These are phyloP conservation scores for Kwoniella bestiolae DNA, from an alignment of 768 basidiomycete genomes.

Conservation along the genomic window DNA sequence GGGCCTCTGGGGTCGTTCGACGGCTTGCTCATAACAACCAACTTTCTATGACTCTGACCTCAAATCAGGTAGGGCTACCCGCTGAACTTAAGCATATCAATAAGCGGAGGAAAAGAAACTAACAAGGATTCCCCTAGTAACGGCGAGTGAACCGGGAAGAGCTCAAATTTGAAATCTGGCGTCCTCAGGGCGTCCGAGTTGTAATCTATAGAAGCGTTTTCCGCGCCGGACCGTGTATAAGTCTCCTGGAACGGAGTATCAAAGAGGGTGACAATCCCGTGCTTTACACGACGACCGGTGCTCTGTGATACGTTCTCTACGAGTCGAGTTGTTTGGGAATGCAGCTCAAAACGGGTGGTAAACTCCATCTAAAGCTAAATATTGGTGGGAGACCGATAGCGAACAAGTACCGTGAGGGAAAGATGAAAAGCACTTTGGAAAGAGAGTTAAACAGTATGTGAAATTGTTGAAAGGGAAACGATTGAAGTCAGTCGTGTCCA, in stretches of 20 bases:
- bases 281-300: constrained; percentile 67
- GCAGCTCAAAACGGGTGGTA: constrained; percentile 82
- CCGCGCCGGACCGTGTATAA: constrained; percentile 73
- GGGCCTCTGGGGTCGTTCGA: constrained; percentile 18
- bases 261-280: constrained; percentile 61
- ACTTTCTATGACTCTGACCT: constrained; percentile 62
- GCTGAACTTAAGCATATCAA: constrained; percentile 88
- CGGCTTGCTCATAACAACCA: constrained; percentile 47
- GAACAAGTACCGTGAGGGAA: constrained; percentile 83
- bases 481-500: constrained; percentile 71
- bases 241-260: constrained; percentile 79
- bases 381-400: constrained; percentile 80
- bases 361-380: constrained; percentile 86
- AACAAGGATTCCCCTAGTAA: constrained; percentile 88
- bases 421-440: constrained; percentile 81
- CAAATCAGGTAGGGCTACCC: constrained; percentile 82
- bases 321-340: constrained; percentile 86
- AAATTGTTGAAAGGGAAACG: constrained; percentile 80
- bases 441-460: constrained; percentile 80
- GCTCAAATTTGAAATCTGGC: constrained; percentile 83
- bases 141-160: constrained; percentile 83
- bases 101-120: constrained; percentile 90
- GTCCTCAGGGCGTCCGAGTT: constrained; percentile 68
- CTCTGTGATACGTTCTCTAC: constrained; percentile 74
- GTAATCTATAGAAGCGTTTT: constrained; percentile 79